Evolutionary conservation across 257 asterid species (phyloP).

Genomic region (Ilex aquifolium): DNA sequence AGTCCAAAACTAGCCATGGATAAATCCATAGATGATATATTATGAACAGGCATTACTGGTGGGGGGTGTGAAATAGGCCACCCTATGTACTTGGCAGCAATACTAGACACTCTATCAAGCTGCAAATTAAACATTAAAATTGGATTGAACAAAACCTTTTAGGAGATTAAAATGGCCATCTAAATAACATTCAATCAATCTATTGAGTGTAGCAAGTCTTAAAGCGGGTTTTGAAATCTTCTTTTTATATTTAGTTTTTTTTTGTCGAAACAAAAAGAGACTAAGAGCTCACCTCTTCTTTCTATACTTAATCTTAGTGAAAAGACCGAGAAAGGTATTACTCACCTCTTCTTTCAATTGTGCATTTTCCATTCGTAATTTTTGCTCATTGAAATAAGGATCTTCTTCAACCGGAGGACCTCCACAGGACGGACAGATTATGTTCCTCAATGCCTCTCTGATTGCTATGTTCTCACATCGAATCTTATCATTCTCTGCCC

Average conservation of each 20-base stretch:
- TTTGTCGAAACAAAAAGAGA: no score
- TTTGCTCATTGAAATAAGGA: not conserved
- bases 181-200: no score
- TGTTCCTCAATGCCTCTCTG: not conserved
- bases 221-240: no score
- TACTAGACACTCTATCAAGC: constrained; percentile 86
- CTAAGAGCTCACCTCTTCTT: no score
- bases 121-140: constrained; percentile 11
- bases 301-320: no score
- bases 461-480: not conserved
- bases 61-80: constrained; percentile 92
- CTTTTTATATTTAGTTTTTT: no score
- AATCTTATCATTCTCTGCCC: no score
- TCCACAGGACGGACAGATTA: not conserved
- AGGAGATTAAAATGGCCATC: no score
- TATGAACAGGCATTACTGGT: constrained; percentile 76
- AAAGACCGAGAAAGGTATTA: no score
- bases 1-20: constrained; percentile 63
- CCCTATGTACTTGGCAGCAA: constrained; percentile 93
- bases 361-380: not conserved
- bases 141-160: not conserved
- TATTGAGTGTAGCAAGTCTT: no score
- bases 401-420: not conserved
- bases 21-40: constrained; percentile 67
- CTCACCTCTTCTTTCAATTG: not conserved